A percentile compares a stretch with the other conserved stretches of the same genome.
Conservation (phyloP, 495 filamentous ascomycete species). For the Apiosordaria backusii region DNA sequence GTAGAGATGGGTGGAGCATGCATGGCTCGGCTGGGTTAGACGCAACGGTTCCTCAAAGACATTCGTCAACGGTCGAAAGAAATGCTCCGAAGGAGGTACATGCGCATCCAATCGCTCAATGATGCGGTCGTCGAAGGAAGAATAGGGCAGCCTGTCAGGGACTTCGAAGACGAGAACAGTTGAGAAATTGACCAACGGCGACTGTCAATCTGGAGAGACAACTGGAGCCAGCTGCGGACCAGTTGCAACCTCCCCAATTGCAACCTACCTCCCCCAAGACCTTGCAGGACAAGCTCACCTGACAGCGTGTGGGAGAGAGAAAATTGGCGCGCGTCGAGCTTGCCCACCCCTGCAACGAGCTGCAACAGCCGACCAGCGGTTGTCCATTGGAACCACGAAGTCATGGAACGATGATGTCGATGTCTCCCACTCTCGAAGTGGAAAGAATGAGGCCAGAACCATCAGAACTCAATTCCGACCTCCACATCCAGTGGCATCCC, state of each 20-base stretch:
- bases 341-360: slow-evolving; percentile 10
- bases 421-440: slow-evolving; percentile 13
- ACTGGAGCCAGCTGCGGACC: slow-evolving; percentile 8
- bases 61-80: slow-evolving; percentile 26
- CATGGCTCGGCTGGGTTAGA: slow-evolving; percentile 17
- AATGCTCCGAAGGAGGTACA: slow-evolving; percentile 5
- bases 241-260: too few species aligned
- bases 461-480: neutral
- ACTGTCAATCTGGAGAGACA: slow-evolving; percentile 18
- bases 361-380: too few species aligned
- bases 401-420: slow-evolving; percentile 19
- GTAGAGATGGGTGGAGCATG: slow-evolving; percentile 32
- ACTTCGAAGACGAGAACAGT: slow-evolving; percentile 5
- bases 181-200: slow-evolving; percentile 23
- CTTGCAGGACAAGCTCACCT: slow-evolving; percentile 29
- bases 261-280: slow-evolving; percentile 16
- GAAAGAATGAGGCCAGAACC: slow-evolving; percentile 16
- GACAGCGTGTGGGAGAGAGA: slow-evolving; percentile 30
- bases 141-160: slow-evolving; percentile 34
- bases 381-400: slow-evolving; percentile 33
- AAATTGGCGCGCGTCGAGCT: slow-evolving; percentile 25
- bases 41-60: slow-evolving; percentile 23
- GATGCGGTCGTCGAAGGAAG: slow-evolving; percentile 16
- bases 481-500: neutral
- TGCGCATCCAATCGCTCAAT: slow-evolving; percentile 17